phyloP scores from a whole-genome alignment of 2,329 filamentous ascomycete species.

The Lithohypha guttulata region DNA sequence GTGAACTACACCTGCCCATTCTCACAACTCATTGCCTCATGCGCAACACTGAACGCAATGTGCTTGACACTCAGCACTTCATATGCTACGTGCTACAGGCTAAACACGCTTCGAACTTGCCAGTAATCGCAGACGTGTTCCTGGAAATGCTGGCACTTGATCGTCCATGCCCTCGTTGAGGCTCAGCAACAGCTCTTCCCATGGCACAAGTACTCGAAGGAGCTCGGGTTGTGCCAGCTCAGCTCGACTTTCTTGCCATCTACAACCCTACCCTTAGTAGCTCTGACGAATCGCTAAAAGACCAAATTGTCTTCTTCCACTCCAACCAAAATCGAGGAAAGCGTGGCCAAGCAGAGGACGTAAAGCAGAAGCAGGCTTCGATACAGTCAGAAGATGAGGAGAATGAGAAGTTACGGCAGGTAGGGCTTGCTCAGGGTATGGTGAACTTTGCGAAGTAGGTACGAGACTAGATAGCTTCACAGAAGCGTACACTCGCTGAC shows the following conservation, averaged over 20 bases:
- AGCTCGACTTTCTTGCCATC: constrained; percentile 82
- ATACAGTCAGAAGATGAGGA: constrained; percentile 48
- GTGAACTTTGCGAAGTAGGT: constrained; percentile 68
- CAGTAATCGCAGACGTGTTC: too few species aligned
- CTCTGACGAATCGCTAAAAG: constrained; percentile 59
- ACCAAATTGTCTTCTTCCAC: constrained; percentile 91
- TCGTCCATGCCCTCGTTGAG: too few species aligned
- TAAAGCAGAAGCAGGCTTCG: constrained; percentile 19
- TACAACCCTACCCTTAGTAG: constrained; percentile 78
- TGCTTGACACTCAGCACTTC: too few species aligned
- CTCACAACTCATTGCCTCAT: too few species aligned
- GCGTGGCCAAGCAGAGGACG: background rate
- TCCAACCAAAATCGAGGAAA: constrained; percentile 31
- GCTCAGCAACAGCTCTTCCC: too few species aligned
- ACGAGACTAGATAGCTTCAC: constrained; percentile 16
- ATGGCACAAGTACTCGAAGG: constrained; percentile 2
- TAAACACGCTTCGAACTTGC: too few species aligned
- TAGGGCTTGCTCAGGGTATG: constrained; percentile 94
- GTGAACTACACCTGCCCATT: too few species aligned
- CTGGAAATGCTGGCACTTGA: too few species aligned
- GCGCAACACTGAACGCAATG: too few species aligned
- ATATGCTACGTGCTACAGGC: too few species aligned
- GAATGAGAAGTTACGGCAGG: constrained; percentile 81
- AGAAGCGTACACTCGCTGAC: background rate
- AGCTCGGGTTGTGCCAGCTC: constrained; percentile 55